A percentile compares a stretch with the other conserved stretches of the same genome.
Evolutionary conservation across 2,329 filamentous ascomycete species (phyloP).

Genomic region (Microsporum ferrugineum): DNA sequence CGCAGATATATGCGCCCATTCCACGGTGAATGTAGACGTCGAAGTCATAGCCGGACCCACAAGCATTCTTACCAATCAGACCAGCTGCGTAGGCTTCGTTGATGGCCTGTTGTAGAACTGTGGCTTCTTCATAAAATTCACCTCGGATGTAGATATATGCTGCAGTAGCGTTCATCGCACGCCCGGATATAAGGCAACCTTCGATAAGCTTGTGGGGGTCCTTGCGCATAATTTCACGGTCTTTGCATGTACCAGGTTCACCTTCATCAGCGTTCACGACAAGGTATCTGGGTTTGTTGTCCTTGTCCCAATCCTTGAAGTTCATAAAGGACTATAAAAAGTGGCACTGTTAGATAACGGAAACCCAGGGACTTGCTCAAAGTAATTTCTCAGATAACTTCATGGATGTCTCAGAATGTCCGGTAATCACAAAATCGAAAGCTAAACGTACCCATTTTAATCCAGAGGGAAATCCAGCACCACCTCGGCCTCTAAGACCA

Average conservation of each 20-base stretch:
- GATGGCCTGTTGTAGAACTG: conserved; percentile 85
- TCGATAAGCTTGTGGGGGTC: conserved; percentile 98
- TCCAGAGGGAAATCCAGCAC: conserved; percentile 93
- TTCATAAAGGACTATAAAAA: conserved; percentile 87
- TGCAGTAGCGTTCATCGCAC: conserved; percentile 96
- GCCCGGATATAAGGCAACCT: conserved; percentile 87
- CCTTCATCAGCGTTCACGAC: conserved; percentile 98
- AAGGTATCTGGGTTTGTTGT: conserved; percentile 86
- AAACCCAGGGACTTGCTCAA: not conserved
- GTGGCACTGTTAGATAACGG: conserved; percentile 4
- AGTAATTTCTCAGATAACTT: not conserved
- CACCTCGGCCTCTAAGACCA: conserved; percentile 86
- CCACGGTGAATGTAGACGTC: conserved; percentile 95
- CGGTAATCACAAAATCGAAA: not conserved
- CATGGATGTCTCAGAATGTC: not conserved
- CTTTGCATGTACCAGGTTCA: conserved; percentile 98
- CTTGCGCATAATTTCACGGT: conserved; percentile 99
- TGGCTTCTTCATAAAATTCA: conserved; percentile 94
- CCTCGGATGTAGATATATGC: conserved; percentile 99
- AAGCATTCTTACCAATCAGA: conserved; percentile 95
- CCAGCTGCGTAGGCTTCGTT: conserved; percentile 95
- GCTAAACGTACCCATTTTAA: conserved; percentile 80
- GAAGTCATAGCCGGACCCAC: conserved; percentile 92
- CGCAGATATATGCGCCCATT: conserved; percentile 94
- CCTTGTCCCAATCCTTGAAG: conserved; percentile 98